A percentile compares a stretch with the other conserved stretches of the same genome.
These are phyloP conservation scores for Cymbidium sinense DNA, from an alignment of 106 monocot genomes.

Conservation along the genomic window DNA sequence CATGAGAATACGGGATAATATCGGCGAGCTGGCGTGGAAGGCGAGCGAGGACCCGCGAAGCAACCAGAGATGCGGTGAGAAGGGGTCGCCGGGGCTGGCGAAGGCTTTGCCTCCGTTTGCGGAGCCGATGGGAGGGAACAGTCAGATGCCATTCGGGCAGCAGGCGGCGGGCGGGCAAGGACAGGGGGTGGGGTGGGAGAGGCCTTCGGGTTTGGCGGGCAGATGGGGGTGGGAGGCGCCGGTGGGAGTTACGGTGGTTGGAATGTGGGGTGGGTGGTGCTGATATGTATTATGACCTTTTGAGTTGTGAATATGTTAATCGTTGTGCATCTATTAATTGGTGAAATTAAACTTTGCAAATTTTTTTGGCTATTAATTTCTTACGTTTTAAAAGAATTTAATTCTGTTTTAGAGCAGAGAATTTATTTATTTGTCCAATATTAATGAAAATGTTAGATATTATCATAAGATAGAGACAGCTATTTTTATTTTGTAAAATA, in stretches of 20 bases:
- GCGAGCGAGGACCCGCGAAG: slow-evolving; percentile 43
- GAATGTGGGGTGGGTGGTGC: neutral
- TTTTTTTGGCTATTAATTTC: too few species aligned
- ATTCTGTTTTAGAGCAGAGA: too few species aligned
- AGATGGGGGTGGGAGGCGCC: neutral
- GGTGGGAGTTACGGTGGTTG: neutral
- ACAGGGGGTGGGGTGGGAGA: slow-evolving; percentile 7
- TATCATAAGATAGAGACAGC: too few species aligned
- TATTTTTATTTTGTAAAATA: too few species aligned
- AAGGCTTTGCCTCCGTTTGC: slow-evolving; percentile 39
- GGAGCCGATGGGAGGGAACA: slow-evolving; percentile 6
- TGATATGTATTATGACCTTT: too few species aligned
- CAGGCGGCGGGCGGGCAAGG: slow-evolving; percentile 15
- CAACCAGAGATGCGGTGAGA: slow-evolving; percentile 31
- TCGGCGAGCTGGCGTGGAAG: slow-evolving; percentile 48
- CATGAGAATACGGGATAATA: slow-evolving; percentile 38
- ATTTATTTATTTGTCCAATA: too few species aligned
- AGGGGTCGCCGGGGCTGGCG: slow-evolving; percentile 34
- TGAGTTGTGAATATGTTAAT: too few species aligned
- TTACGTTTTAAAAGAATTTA: too few species aligned
- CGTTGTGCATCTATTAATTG: too few species aligned
- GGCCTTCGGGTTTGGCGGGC: neutral
- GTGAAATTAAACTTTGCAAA: too few species aligned
- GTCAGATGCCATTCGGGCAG: slow-evolving; percentile 28
- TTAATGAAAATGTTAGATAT: too few species aligned